Base-by-base conservation (phyloP, 345 rosid species). In the Linum lewisii region DNA sequence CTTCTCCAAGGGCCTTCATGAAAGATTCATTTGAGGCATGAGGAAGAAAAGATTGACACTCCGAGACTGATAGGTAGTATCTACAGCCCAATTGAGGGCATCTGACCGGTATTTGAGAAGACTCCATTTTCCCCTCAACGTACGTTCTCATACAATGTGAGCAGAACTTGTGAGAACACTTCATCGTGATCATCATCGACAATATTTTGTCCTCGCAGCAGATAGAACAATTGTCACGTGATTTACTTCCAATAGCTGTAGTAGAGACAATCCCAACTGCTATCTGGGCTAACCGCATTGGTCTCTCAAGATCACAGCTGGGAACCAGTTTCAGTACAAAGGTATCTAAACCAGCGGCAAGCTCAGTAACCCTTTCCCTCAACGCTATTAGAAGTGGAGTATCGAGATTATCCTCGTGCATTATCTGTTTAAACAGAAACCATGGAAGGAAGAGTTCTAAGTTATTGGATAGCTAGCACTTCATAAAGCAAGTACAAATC, bases 81-180 rank as follows among this genome's bases (percentile, higher is more conserved):
- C 82, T 89, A 82, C 99, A 93, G 53, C 81, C 83, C 69, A 73
- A 64, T 77, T 89, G 91, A 59, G 94, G 99, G 80, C 99, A 89
- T 69, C 83, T 80, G 66, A 89, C 76, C 50, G 97, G 97, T 51
- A 89, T 86, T 76, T 84, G 88, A 64, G 88, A 81, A 9, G 84
- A 73, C 70, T 81, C 73, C 56, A 93, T 71, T 80, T 89, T 89
- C 62, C 86, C 91, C 63, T 93, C 97, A 2, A 79, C 85, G 60
- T 83, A 87, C 21, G 88, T 87, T 79, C 74, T 84, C 99, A 93
- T 81, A 69, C 99, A 93, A 60, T 81, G 95, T 19, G 99, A 89
- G 65, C 99, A 93, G 79, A 89, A 93, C 62, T 78, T 85, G 82
- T 93, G 94, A 53, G 82, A 82, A 72, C 99, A 93, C 70, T 87